Evolutionary conservation across 2,329 filamentous ascomycete species (phyloP).

Genomic region (Metarhizium album): DNA sequence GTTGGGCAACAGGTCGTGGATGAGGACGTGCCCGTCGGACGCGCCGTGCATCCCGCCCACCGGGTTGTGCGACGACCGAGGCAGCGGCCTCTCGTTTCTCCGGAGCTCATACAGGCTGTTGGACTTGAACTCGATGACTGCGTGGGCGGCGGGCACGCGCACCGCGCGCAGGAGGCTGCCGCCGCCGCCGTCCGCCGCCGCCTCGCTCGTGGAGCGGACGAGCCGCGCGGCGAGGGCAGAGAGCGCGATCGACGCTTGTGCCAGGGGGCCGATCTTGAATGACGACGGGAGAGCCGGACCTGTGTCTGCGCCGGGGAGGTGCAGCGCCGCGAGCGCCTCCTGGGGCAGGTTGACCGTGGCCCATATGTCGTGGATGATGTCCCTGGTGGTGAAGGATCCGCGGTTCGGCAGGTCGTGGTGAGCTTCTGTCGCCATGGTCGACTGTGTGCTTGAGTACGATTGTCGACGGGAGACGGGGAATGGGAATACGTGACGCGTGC

Average conservation of each 20-base stretch:
- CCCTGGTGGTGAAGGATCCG: background rate
- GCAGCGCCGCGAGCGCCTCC: conserved; percentile 3
- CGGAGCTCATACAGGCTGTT: conserved; percentile 35
- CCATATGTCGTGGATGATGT: conserved; percentile 11
- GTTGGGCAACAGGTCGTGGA: conserved; percentile 44
- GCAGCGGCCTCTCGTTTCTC: background rate
- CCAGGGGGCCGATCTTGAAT: conserved; percentile 41
- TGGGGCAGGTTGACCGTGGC: background rate
- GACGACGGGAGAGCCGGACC: conserved; percentile 33
- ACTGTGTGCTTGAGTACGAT: no score
- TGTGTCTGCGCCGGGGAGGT: conserved; percentile 7
- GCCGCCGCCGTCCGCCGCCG: background rate
- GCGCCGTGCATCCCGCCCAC: conserved; percentile 42
- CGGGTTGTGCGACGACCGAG: conserved; percentile 6
- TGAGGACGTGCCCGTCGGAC: conserved; percentile 39
- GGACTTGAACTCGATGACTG: conserved; percentile 41
- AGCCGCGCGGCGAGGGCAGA: conserved; percentile 39
- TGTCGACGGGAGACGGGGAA: no score
- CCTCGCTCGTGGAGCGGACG: background rate
- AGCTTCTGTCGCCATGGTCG: no score
- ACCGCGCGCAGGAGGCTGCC: conserved; percentile 19
- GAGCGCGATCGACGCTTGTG: conserved; percentile 39
- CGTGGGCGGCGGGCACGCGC: conserved; percentile 33
- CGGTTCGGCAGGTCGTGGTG: background rate
- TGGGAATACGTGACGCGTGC: no score